A percentile compares a stretch with the other conserved stretches of the same genome.
Conservation (phyloP, 1,284 basidiomycete species). For the Irpex rosettiformis region DNA sequence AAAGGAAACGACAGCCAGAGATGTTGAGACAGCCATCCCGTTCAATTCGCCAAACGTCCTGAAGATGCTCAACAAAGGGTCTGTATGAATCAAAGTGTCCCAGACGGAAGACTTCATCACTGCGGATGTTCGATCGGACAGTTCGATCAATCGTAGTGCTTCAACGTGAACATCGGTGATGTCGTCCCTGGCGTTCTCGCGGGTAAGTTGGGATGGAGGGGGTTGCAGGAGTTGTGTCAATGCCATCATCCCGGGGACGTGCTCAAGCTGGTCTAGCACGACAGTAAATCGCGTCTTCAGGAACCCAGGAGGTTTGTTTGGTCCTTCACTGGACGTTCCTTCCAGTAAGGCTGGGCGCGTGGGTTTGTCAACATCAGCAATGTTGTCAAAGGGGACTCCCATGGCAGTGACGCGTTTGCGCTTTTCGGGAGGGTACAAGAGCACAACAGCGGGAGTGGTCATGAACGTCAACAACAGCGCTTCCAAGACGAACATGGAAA, state of each 20-base stretch:
- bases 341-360: conserved; percentile 4
- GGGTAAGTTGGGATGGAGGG: conserved; percentile 18
- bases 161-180: conserved; percentile 25
- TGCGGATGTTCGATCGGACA: conserved; percentile 67
- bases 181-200: conserved; percentile 7
- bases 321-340: conserved; percentile 10
- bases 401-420: conserved; percentile 45
- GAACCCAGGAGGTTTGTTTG: conserved; percentile 4
- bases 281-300: conserved; percentile 68
- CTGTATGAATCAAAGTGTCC: conserved; percentile 50
- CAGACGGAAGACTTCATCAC: conserved; percentile 64
- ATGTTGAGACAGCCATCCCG: conserved; percentile 47
- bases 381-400: conserved; percentile 44
- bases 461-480: conserved; percentile 84
- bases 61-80: conserved; percentile 62
- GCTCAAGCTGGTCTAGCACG: conserved; percentile 89
- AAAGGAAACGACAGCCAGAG: conserved; percentile 55
- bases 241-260: conserved; percentile 75
- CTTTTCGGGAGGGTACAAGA: conserved; percentile 70
- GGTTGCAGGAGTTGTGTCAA: conserved; percentile 61
- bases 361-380: conserved; percentile 25
- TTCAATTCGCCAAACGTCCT: conserved; percentile 58
- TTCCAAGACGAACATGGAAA: conserved; percentile 91
- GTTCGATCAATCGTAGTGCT: conserved; percentile 61
- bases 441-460: conserved; percentile 83